Base-by-base conservation (phyloP, 2,329 filamentous ascomycete genomes). In the Cytospora paraplurivora region DNA sequence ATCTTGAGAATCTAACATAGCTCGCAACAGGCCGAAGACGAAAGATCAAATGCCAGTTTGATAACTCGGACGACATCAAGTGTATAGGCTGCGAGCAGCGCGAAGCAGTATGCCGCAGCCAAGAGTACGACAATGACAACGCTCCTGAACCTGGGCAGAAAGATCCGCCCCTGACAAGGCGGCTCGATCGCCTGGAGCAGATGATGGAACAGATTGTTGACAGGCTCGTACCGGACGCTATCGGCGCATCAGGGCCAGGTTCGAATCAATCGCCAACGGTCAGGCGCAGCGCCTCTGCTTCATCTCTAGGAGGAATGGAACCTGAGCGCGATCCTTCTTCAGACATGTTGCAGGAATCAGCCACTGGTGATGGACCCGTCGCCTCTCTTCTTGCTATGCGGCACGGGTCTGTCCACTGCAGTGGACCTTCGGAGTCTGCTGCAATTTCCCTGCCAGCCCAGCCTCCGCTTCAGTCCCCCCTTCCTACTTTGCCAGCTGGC, bases 31-130 rank as follows among this genome's bases (percentile, higher is more conserved):
- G 76, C 62, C 74, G 76, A 19, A 76, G 78, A 55, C 76, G 81
- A 50, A 84, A 84, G 70, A 78, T 81, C 52, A 76, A 76, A 38
- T 85, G 82, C 69, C 76, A 79, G 52, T 80, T 77, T 59, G 65
- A 73, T 33, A 73, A 75, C 2, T 71, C 74, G 17, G 69, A 75
- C 34, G 77, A 79, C 33, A 62, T 71, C 4, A 68, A 77, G 4
- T 84, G 81, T 67, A 70, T 76, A 41, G 76, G 76, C 19, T 84
- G 82, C 68, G 73, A 78, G 50, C 70, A 75, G 13, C 76, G 80
- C 32, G 76, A 76, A 3, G 72, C 75, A 0, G 65, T 67, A 10
- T 82, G 80, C 65, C 71, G 79, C 56, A 79, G 79, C 68, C 80
- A 82, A 69, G 78, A 82, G 66, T 78, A 77, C 63, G 71, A 72